phyloP scores from a whole-genome alignment of 2,329 filamentous ascomycete genomes.

The Rhynchosporium graminicola region DNA sequence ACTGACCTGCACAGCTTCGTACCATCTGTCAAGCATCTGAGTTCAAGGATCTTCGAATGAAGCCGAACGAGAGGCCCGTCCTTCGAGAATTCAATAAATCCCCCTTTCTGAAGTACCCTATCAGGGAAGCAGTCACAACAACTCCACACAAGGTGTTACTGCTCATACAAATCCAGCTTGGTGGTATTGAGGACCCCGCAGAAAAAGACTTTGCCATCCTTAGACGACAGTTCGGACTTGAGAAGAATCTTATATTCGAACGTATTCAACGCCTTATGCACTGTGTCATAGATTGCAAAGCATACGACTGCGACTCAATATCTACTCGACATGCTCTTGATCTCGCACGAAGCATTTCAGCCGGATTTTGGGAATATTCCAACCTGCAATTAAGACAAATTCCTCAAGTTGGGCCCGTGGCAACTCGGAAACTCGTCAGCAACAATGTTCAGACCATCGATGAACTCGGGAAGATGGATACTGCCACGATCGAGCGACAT shows the following conservation, averaged over 20 bases:
- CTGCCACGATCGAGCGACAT: conserved; percentile 73
- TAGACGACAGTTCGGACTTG: conserved; percentile 58
- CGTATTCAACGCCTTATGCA: conserved; percentile 69
- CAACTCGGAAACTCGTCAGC: conserved; percentile 71
- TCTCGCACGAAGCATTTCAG: conserved; percentile 73
- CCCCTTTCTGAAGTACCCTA: conserved; percentile 66
- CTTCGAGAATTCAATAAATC: conserved; percentile 75
- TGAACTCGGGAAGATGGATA: conserved; percentile 65
- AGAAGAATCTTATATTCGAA: conserved; percentile 66
- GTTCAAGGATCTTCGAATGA: conserved; percentile 72
- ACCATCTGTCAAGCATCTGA: conserved; percentile 68
- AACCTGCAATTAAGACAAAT: conserved; percentile 82
- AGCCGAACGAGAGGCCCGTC: conserved; percentile 64
- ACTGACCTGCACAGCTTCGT: conserved; percentile 55
- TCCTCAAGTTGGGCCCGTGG: conserved; percentile 72
- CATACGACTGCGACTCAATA: conserved; percentile 59
- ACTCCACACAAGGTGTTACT: conserved; percentile 75
- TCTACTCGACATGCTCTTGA: conserved; percentile 71
- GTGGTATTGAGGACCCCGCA: conserved; percentile 62
- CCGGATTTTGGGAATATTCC: conserved; percentile 75
- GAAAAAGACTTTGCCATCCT: conserved; percentile 56
- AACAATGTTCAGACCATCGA: conserved; percentile 72
- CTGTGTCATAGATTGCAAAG: conserved; percentile 75
- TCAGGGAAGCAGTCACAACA: conserved; percentile 66
- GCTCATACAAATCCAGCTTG: conserved; percentile 74